Evolutionary conservation across 352 stramenopile species (phyloP), one percentile per base, ranked within the genome.

Genomic region (Phytophthora gonapodyides): DNA sequence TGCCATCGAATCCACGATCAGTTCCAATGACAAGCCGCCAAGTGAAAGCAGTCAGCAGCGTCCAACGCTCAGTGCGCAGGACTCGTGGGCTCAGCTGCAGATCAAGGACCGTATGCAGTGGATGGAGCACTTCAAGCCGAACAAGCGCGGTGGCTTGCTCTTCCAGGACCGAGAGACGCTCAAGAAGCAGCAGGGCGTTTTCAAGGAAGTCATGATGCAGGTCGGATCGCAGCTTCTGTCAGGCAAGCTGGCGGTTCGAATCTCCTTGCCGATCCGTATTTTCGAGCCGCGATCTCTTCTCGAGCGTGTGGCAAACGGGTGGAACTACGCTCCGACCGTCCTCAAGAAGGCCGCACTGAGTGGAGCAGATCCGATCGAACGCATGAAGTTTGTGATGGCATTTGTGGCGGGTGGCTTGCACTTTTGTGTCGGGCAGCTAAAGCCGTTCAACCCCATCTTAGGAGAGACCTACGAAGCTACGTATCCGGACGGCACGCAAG

Each of bases 391-490:
- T 33, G 69, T 89, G 3, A 89, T 93, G 59, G 71, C 78, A 35
- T 93, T 91, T 45, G 77, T 85, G 17, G 70, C 78, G 3, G 80
- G 76, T 17, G 84, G 84, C 1, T 68, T 89, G 24, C 84, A 93
- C 60, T 90, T 89, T 58, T 90, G 84, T 44, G 61, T 86, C 27
- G 78, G 80, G 6, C 82, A 91, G 54, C 67, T 85, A 47, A 93
- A 93, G 55, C 84, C 84, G 4, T 93, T 93, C 64, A 93, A 91
- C 54, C 84, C 84, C 36, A 91, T 93, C 30, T 35, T 93, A 30
- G 84, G 82, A 13, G 84, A 93, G 62, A 93, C 84, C 6, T 91
- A 91, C 61, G 64, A 94, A 33, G 79, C 84, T 6, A 78, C 71
- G n/a, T 84, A 88, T 55, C 44, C 78, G n/a, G 84, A 93, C 51